Evolutionary conservation across 2,329 filamentous ascomycete species (phyloP), one percentile per base, ranked within the genome.

Genomic region (Phyllosticta paracitricarpa): DNA sequence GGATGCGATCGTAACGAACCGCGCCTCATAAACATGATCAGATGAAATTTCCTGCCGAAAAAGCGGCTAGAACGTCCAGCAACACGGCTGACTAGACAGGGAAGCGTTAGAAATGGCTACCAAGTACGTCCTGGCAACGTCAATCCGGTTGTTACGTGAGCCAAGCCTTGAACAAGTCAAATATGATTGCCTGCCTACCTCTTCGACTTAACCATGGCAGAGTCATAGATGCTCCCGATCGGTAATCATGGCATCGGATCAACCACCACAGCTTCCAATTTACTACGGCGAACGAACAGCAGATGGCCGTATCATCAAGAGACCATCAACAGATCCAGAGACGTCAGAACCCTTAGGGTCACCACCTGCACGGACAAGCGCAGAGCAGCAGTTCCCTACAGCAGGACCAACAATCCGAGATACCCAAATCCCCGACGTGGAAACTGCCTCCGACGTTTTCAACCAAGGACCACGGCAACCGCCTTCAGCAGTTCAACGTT

Each of bases 271-370:
- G n/a, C 62, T 61, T 19, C 62, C 62, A 22, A 57, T 56, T 14
- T 63, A 54, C 33, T 56, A 61, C 53, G 60, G 62, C 17, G 59
- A 63, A 22, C 62, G 35, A 26, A 63, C 62, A 22, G 24, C 59
- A 8, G 62, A 63, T 33, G 59, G 59, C 5, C 59, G 62, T 22
- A 58, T 63, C 24, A 54, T 63, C 19, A 63, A 61, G 54, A 57
- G 62, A 25, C 56, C 62, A 17, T 62, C 60, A 51, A 57, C 55
- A 54, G 62, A 63, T 17, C 58, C 58, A 10, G 58, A 52, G 6
- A 12, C 30, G 4, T 56, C 56, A 40, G 17, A 35, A 7, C 35
- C 58, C 19, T 8, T 60, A 52, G 54, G 33, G n/a, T 61, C 58
- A 19, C 58, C 58, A 12, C 58, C 58, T 7, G 35, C 54, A 10